phyloP scores from a whole-genome alignment of 129 eudicot species.

The Tanacetum coccineum region DNA sequence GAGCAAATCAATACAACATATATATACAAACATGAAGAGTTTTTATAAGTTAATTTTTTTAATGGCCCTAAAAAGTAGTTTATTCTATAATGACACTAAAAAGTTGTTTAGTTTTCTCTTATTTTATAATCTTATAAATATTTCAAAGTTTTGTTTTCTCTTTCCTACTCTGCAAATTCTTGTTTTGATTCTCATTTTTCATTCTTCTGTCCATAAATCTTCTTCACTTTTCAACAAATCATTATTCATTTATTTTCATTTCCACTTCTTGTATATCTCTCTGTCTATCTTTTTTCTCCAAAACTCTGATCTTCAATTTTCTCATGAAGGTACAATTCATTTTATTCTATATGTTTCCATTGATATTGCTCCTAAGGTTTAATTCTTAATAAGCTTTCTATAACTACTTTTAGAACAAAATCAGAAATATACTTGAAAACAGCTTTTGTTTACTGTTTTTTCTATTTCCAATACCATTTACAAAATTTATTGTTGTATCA shows the following conservation, averaged over 20 bases:
- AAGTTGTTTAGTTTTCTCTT: too few species aligned
- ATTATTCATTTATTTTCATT: slow-evolving; percentile 31
- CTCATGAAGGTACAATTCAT: slow-evolving; percentile 54
- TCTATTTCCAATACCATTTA: too few species aligned
- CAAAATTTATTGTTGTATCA: background rate
- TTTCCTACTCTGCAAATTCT: slow-evolving; percentile 48
- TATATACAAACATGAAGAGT: too few species aligned
- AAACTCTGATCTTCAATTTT: slow-evolving; percentile 22
- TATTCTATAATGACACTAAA: too few species aligned
- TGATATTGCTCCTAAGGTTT: background rate
- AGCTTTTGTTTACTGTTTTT: too few species aligned
- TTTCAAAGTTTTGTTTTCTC: slow-evolving; percentile 27
- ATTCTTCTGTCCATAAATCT: slow-evolving; percentile 32
- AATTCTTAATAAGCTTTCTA: background rate
- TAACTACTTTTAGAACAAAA: slow-evolving; percentile 18
- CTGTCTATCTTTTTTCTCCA: slow-evolving; percentile 22
- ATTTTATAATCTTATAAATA: background rate
- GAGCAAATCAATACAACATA: too few species aligned
- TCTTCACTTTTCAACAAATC: slow-evolving; percentile 34
- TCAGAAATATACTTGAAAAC: background rate
- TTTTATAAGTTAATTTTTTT: too few species aligned
- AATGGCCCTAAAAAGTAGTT: too few species aligned
- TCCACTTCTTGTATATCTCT: slow-evolving; percentile 2
- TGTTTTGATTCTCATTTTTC: slow-evolving; percentile 38
- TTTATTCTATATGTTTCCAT: slow-evolving; percentile 20